phyloP scores from a whole-genome alignment of 108 stramenopile species.

The Phaeodactylum tricornutum region DNA sequence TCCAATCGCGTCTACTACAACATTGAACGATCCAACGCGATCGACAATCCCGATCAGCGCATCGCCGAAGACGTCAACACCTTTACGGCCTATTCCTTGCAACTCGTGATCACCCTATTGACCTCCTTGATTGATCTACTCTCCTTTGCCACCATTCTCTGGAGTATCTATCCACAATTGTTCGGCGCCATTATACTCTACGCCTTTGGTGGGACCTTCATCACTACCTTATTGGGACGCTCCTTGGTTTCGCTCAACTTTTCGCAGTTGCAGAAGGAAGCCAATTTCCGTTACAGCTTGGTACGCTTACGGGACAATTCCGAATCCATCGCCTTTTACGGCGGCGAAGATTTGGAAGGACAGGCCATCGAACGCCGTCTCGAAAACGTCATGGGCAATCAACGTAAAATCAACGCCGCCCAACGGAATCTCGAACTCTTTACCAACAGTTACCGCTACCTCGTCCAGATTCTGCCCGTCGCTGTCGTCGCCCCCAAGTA shows the following conservation, averaged over 20 bases:
- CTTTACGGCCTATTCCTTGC: constrained; percentile 81
- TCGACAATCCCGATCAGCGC: constrained; percentile 94
- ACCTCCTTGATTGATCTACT: constrained; percentile 84
- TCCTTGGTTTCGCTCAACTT: constrained; percentile 76
- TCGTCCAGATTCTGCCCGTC: constrained; percentile 86
- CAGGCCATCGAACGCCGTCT: constrained; percentile 52
- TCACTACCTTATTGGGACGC: constrained; percentile 56
- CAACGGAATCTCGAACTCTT: constrained; percentile 91
- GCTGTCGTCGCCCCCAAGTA: constrained; percentile 88
- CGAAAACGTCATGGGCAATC: constrained; percentile 57
- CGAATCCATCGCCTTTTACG: constrained; percentile 94
- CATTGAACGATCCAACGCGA: constrained; percentile 28
- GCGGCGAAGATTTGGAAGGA: constrained; percentile 80
- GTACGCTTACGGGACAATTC: constrained; percentile 90
- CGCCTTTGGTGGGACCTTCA: constrained; percentile 65
- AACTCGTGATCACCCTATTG: constrained; percentile 81
- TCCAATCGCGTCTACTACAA: constrained; percentile 76
- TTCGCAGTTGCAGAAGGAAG: constrained; percentile 68
- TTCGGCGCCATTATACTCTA: constrained; percentile 82
- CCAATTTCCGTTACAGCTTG: constrained; percentile 84
- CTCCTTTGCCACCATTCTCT: constrained; percentile 83
- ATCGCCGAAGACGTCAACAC: constrained; percentile 91
- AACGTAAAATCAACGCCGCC: constrained; percentile 53
- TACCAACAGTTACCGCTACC: constrained; percentile 80
- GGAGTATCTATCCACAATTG: constrained; percentile 81